Conservation (phyloP, 176 grass and related monocot genomes). For the Urochloa ruziziensis region DNA sequence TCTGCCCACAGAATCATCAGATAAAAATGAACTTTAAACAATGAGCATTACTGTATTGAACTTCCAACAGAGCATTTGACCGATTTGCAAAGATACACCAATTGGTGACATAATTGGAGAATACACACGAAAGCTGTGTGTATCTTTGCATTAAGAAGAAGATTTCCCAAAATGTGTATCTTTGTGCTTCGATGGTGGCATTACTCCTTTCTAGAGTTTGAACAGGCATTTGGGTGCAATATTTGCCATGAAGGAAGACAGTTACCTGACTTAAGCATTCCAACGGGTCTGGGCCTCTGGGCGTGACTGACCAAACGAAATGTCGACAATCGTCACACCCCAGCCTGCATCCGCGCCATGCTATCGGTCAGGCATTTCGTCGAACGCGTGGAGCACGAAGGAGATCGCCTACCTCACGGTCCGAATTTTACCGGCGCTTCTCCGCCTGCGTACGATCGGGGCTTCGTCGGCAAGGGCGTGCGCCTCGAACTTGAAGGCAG, state of each 20-base stretch:
- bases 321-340: not conserved
- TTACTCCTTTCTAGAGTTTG: not conserved
- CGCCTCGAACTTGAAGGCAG: too few species aligned
- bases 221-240: not conserved
- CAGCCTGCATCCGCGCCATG: not conserved
- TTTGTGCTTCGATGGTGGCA: not conserved
- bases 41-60: not conserved
- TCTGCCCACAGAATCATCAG: not conserved
- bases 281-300: not conserved
- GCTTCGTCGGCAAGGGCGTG: too few species aligned
- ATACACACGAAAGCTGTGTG: too few species aligned
- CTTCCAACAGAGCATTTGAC: not conserved
- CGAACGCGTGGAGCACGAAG: not conserved
- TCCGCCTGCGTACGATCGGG: too few species aligned
- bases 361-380: conserved; percentile 15
- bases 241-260: not conserved
- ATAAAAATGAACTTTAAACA: not conserved
- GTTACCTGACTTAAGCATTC: not conserved
- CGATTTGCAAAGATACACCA: not conserved
- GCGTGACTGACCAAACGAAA: too few species aligned
- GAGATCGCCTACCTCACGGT: not conserved
- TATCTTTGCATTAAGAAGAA: too few species aligned
- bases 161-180: too few species aligned
- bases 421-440: not conserved
- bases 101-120: too few species aligned